Evolutionary conservation across 805 yeast species (phyloP).

Genomic region (Wickerhamomyces strasburgensis): DNA sequence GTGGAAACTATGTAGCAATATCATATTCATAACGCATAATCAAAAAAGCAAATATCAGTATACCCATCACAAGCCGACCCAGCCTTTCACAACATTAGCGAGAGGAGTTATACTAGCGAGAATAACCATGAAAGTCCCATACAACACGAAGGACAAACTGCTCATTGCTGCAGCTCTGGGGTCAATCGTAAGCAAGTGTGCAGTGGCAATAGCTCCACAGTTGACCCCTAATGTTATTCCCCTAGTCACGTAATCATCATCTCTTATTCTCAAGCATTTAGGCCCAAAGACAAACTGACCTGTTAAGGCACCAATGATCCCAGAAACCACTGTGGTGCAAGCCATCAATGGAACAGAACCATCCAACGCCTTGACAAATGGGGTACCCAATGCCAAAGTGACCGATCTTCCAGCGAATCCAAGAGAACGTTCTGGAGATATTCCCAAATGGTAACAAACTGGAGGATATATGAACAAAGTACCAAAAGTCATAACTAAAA

Average conservation of each 20-base stretch:
- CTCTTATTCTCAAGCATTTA: constrained; percentile 42
- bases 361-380: constrained; percentile 58
- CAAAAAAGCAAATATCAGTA: too few relatives aligned
- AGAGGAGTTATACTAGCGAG: constrained; percentile 56
- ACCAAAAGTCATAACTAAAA: constrained; percentile 47
- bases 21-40: too few relatives aligned
- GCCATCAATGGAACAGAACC: constrained; percentile 75
- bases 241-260: constrained; percentile 65
- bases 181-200: constrained; percentile 61
- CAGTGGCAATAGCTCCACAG: constrained; percentile 82
- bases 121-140: constrained; percentile 70
- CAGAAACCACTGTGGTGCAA: constrained; percentile 71
- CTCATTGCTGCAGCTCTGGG: constrained; percentile 81
- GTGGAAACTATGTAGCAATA: too few relatives aligned
- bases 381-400: constrained; percentile 76
- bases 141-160: constrained; percentile 62
- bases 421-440: constrained; percentile 52
- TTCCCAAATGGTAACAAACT: constrained; percentile 59
- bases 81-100: constrained; percentile 39
- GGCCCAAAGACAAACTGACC: constrained; percentile 43
- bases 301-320: constrained; percentile 66
- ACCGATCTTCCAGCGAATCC: constrained; percentile 79
- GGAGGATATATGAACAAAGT: constrained; percentile 70
- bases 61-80: constrained; percentile 38
- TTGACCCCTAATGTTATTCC: constrained; percentile 75